These are phyloP conservation scores for Schizothecium vesticola DNA, from an alignment of 495 filamentous ascomycete species.

Conservation along the genomic window DNA sequence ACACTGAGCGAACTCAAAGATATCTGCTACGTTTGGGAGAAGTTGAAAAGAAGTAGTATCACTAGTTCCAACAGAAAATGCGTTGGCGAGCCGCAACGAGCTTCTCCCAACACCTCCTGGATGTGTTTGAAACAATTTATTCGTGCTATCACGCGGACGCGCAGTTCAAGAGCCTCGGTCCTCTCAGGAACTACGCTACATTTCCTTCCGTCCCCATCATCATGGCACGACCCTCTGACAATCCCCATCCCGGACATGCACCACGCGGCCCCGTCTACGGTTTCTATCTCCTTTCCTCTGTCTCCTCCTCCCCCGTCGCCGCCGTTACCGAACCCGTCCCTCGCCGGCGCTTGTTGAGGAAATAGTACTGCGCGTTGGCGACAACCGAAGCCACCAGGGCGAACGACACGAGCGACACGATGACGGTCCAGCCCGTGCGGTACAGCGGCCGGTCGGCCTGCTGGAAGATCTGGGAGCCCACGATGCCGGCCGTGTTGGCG, in stretches of 20 bases:
- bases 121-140: neutral
- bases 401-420: slow-evolving; percentile 13
- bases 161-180: too few species aligned
- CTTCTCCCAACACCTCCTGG: too few species aligned
- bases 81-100: neutral
- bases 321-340: neutral
- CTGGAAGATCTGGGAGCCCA: slow-evolving; percentile 51
- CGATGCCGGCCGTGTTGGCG: slow-evolving; percentile 49
- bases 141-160: too few species aligned
- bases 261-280: neutral
- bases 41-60: neutral
- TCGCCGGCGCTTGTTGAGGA: slow-evolving; percentile 17
- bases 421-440: slow-evolving; percentile 22
- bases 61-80: neutral
- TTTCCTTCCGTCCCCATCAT: neutral
- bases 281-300: neutral
- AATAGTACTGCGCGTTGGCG: slow-evolving; percentile 24
- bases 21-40: neutral
- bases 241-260: too few species aligned
- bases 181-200: too few species aligned
- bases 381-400: slow-evolving; percentile 15
- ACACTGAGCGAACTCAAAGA: neutral
- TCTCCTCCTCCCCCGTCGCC: neutral
- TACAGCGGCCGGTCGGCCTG: slow-evolving; percentile 49
- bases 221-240: neutral